Base-by-base conservation (phyloP, 2,329 filamentous ascomycete species). In the Colletotrichum tropicicola region DNA sequence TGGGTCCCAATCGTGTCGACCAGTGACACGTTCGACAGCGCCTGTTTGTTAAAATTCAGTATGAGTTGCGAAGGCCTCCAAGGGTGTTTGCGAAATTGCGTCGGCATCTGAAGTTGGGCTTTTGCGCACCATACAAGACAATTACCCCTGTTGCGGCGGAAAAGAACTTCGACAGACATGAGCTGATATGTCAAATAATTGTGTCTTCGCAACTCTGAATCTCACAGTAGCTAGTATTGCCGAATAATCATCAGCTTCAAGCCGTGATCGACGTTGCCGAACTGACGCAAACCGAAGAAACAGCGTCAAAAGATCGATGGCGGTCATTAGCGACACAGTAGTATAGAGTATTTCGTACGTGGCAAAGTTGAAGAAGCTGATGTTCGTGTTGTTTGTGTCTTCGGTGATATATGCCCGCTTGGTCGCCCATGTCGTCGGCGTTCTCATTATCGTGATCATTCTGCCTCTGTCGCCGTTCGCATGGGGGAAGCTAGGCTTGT, bases 1-100 rank as follows among this genome's bases (percentile, higher is more conserved):
- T n/a, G 56, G 56, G 2, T 59, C 56, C 56, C 56, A 59, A 44
- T 59, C 56, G n/a, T 59, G 56, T 21, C 56, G 56, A 19, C 56
- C 56, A 25, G 39, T 53, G 35, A 59, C 56, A 1, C 47, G 47
- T 1, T 53, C 53, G 0, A 53, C 28, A 5, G 47, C 56, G 12
- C 56, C 56, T 59, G 10, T 10, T 19, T 32, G 27, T 27, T 19
- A n/a, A 44, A 37, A 1, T 8, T 23, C 9, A 59, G 32, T 27
- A 13, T 37, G 27, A n/a, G 13, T 17, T 3, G 17, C 6, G 5
- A 13, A 13, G 27, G 12, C 5, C 19, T 9, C 7, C 32, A 6
- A 35, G 13, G 32, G 12, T 8, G 13, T 12, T 12, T n/a, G 8
- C 5, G 10, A 15, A 21, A 13, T 44, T 23, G 55, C 15, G 17